phyloP scores from a whole-genome alignment of 163 green algal species.

The Scenedesmus sp. region DNA sequence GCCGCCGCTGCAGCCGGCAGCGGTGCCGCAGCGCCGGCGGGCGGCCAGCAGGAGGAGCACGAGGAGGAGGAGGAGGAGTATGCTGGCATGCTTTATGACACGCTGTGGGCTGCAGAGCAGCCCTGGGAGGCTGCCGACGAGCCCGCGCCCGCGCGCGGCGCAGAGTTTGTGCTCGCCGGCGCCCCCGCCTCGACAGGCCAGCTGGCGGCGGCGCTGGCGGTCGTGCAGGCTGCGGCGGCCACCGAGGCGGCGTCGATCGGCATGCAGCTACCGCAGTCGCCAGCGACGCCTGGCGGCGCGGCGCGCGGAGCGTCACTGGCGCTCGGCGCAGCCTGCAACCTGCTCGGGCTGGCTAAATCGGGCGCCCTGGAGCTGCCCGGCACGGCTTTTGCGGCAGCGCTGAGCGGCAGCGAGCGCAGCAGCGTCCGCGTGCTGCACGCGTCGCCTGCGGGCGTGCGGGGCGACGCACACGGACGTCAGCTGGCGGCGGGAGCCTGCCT shows the following conservation, averaged over 20 bases:
- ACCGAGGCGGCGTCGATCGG: neutral
- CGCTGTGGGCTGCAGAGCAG: constrained; percentile 1
- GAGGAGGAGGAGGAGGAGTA: too few species aligned
- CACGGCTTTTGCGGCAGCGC: neutral
- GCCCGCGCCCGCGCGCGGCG: too few species aligned
- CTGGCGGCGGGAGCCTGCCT: neutral
- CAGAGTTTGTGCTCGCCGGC: neutral
- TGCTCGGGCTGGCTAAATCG: constrained; percentile 34
- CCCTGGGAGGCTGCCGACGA: too few species aligned
- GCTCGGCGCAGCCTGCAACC: neutral
- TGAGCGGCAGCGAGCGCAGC: too few species aligned
- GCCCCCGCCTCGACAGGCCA: too few species aligned
- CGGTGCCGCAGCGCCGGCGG: neutral
- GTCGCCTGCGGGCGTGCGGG: too few species aligned
- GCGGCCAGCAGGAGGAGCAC: neutral
- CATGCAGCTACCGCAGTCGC: neutral
- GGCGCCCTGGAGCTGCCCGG: constrained; percentile 39
- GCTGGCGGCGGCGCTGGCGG: neutral
- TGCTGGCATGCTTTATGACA: constrained; percentile 9
- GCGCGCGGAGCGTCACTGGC: too few species aligned
- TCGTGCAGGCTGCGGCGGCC: constrained; percentile 14
- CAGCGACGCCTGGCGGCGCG: neutral
- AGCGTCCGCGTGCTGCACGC: too few species aligned
- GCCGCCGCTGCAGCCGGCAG: neutral
- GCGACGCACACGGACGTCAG: neutral